These are phyloP conservation scores for Entelexis paramagnoliae DNA, from an alignment of 1,139 yeast species.

Conservation along the genomic window DNA sequence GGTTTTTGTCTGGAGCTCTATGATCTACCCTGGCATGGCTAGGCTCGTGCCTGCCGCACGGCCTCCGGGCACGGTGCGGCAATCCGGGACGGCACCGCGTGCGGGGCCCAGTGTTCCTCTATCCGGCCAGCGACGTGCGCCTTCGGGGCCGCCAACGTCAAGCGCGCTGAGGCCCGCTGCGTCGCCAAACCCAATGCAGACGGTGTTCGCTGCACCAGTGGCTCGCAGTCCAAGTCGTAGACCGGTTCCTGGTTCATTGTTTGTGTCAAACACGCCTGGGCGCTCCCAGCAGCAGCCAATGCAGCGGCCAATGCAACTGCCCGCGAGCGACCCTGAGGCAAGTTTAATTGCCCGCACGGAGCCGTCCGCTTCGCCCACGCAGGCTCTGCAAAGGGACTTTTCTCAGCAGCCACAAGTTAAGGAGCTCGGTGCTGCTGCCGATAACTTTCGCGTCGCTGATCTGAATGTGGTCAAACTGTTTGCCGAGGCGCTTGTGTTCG, in stretches of 20 bases:
- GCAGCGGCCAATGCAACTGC: background rate
- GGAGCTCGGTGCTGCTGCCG: conserved; percentile 9
- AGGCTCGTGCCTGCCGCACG: background rate
- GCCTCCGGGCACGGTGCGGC: background rate
- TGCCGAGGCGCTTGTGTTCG: conserved; percentile 20
- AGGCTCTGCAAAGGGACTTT: background rate
- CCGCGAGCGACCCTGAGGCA: background rate
- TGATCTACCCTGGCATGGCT: conserved; percentile 5
- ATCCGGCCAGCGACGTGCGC: background rate
- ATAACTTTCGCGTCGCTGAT: conserved; percentile 40
- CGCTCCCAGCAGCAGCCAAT: background rate
- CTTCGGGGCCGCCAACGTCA: background rate
- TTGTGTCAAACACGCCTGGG: background rate
- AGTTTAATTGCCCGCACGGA: background rate
- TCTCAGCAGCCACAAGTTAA: background rate
- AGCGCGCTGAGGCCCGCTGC: background rate
- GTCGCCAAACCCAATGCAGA: background rate
- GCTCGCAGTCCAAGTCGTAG: background rate
- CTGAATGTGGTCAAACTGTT: conserved; percentile 51
- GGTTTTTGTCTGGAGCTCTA: background rate
- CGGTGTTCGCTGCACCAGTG: background rate
- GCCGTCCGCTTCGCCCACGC: background rate
- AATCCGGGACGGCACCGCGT: no score
- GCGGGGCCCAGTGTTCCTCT: no score
- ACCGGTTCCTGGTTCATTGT: background rate